Evolutionary conservation across 2,329 filamentous ascomycete species (phyloP), one percentile per base, ranked within the genome.

Genomic region (Penicillium polonicum): DNA sequence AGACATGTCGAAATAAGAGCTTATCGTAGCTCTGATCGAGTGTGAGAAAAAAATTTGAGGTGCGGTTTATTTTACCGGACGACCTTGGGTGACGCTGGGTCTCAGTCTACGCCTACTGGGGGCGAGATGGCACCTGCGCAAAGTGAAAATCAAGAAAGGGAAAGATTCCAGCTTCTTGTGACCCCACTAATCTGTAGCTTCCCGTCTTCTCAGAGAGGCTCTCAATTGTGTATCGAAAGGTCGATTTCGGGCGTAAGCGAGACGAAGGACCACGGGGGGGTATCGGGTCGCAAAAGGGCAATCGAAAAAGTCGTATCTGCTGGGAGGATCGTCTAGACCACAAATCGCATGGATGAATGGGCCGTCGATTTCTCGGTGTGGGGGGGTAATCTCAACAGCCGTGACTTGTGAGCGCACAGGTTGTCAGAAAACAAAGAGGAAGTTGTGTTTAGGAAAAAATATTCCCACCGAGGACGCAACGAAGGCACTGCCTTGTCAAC

Each of bases 1-100:
- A 60, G 85, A 81, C 62, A 84, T 79, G 70, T 70, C 69, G 67
- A 71, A 62, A 65, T 70, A 75, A 54, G 68, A 70, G 55, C 72
- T 74, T 80, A 82, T 82, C 60, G 61, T 73, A 63, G 61, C 48
- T 59, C 49, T 60, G 52, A 39, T 61, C 25, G 43, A 21, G 21
- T 41, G 29, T 23, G 27, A 15, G 1, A 12, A 41, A 48, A 38
- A 57, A 48, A 54, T 25, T 19, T 52, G 57, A 65, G 55, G 52
- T 57, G 45, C 51, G 51, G 46, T 25, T 58, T 60, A 62, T 63
- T 72, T 66, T 70, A 57, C 68, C 65, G 55, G 57, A 42, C 53
- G 38, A 65, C 62, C 50, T 58, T 63, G 62, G 57, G 58, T 57
- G 64, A 63, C 53, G 61, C 62, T 67, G 61, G 55, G 63, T 61